Evolutionary conservation across 2,329 filamentous ascomycete genomes (phyloP).

Genomic region (Trichoderma pleuroti): DNA sequence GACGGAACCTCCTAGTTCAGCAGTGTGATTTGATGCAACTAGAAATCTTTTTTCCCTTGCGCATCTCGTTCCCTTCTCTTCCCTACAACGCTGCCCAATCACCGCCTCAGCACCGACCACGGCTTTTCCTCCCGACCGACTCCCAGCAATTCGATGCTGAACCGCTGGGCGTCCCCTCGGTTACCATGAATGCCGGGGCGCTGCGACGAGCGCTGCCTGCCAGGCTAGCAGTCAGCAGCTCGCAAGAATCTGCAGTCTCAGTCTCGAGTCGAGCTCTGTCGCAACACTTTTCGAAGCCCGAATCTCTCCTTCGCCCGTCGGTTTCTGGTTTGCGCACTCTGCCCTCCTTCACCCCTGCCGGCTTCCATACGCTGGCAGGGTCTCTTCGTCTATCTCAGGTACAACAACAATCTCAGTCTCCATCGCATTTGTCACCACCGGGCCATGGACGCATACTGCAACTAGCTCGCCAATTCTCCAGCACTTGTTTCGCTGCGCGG

Average conservation of each 20-base stretch:
- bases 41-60: neutral
- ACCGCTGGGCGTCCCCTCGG: conserved; percentile 27
- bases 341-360: neutral
- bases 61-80: neutral
- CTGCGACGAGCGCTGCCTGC: conserved; percentile 50
- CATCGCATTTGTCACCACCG: neutral
- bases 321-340: neutral
- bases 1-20: conserved; percentile 30
- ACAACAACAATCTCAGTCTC: neutral
- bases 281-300: conserved; percentile 10
- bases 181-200: conserved; percentile 47
- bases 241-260: conserved; percentile 25
- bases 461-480: conserved; percentile 33
- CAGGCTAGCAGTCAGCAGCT: conserved; percentile 38
- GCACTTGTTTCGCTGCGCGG: conserved; percentile 24
- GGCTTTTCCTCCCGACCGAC: conserved; percentile 13
- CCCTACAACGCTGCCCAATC: neutral
- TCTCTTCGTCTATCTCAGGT: neutral
- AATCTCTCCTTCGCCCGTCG: neutral
- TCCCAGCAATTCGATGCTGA: conserved; percentile 30
- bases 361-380: conserved; percentile 1
- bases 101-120: neutral
- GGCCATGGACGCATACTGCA: conserved; percentile 18
- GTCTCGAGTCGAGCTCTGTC: conserved; percentile 25
- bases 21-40: conserved; percentile 4